Conservation (phyloP, 2,329 filamentous ascomycete genomes). For the Fusarium nematophilum region DNA sequence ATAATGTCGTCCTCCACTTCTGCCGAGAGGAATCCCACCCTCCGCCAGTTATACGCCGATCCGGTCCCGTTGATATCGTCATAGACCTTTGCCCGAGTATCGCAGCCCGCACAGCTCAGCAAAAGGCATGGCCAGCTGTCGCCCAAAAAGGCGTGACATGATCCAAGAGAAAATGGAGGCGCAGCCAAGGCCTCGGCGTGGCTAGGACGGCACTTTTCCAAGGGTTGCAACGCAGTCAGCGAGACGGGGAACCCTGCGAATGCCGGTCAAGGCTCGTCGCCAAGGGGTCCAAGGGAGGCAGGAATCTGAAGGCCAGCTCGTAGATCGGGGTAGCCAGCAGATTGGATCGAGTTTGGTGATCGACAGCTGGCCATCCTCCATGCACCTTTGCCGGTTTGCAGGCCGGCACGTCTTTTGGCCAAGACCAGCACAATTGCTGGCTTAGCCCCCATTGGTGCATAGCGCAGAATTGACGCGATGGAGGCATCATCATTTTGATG, state of each 20-base stretch:
- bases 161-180: slow-evolving; percentile 18
- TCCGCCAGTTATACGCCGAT: slow-evolving; percentile 19
- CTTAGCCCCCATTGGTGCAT: slow-evolving; percentile 19
- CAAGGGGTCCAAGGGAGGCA: slow-evolving; percentile 17
- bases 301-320: slow-evolving; percentile 23
- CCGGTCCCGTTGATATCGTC: slow-evolving; percentile 29
- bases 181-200: slow-evolving; percentile 31
- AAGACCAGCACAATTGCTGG: slow-evolving; percentile 7
- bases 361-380: background rate
- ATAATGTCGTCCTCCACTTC: slow-evolving; percentile 6
- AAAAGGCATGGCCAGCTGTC: slow-evolving; percentile 13
- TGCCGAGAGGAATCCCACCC: slow-evolving; percentile 20
- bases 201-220: slow-evolving; percentile 27
- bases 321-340: slow-evolving; percentile 12
- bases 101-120: slow-evolving; percentile 10
- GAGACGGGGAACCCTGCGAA: slow-evolving; percentile 11
- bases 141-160: slow-evolving; percentile 10
- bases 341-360: slow-evolving; percentile 7
- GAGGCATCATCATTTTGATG: slow-evolving; percentile 6
- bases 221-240: background rate
- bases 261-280: slow-evolving; percentile 11
- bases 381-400: background rate
- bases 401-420: too few species aligned
- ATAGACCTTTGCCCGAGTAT: slow-evolving; percentile 31
- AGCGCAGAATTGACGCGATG: background rate